These are phyloP conservation scores for Xenoacremonium recifei DNA, from an alignment of 2,329 filamentous ascomycete genomes.

Conservation along the genomic window DNA sequence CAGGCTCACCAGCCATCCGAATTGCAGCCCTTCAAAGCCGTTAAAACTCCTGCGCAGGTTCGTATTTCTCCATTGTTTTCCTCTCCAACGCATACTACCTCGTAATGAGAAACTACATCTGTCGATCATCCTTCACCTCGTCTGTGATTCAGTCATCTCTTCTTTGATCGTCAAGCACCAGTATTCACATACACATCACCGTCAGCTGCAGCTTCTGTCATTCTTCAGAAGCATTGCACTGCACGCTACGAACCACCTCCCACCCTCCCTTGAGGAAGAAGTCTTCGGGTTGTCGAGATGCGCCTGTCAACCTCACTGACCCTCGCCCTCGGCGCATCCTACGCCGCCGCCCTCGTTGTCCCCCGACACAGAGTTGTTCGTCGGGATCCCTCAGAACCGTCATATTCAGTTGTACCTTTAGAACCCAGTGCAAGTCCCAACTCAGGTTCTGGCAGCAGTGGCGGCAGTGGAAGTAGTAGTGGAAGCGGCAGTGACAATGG, in stretches of 20 bases:
- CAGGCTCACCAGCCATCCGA: conserved; percentile 25
- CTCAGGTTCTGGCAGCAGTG: conserved; percentile 13
- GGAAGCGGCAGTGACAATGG: conserved; percentile 14
- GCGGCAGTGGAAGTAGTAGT: conserved; percentile 7
- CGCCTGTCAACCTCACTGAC: conserved; percentile 27
- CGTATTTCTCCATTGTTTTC: conserved; percentile 1
- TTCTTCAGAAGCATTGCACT: too few relatives aligned
- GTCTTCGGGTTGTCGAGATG: conserved; percentile 29
- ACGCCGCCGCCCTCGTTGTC: conserved; percentile 25
- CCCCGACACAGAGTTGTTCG: conserved; percentile 23
- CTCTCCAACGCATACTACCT: not conserved
- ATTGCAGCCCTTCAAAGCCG: conserved; percentile 21
- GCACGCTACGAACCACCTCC: too few relatives aligned
- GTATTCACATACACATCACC: too few relatives aligned
- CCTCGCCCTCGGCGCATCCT: conserved; percentile 28
- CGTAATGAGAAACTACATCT: not conserved
- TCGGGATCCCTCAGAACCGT: conserved; percentile 28
- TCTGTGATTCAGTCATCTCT: too few relatives aligned
- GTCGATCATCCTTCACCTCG: not conserved
- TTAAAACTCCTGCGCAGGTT: conserved; percentile 20
- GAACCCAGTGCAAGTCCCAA: conserved; percentile 28
- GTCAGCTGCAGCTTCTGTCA: too few relatives aligned
- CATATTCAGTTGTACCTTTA: conserved; percentile 40
- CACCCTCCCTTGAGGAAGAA: conserved; percentile 8
- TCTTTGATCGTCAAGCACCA: too few relatives aligned